Evolutionary conservation across 129 eudicot genomes (phyloP).

Genomic region (Solidago caesia): DNA sequence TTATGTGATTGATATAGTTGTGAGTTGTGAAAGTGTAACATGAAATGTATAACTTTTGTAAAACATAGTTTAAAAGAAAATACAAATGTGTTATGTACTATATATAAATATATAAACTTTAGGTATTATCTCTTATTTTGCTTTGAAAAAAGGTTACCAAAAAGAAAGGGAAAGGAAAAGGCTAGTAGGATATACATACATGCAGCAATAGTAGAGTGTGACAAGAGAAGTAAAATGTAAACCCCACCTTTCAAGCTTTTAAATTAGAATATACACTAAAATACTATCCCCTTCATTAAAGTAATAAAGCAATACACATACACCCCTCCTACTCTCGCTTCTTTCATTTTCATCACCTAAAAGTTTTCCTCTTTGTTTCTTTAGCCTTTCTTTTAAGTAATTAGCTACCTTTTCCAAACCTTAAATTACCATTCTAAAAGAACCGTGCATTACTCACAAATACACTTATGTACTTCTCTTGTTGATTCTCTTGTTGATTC

Average conservation of each 20-base stretch:
- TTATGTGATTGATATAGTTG: background rate
- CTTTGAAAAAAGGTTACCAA: conserved; percentile 28
- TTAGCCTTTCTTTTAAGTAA: conserved; percentile 5
- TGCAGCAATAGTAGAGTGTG: background rate
- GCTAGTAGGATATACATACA: background rate
- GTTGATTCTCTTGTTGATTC: background rate
- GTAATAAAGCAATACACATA: conserved; percentile 28
- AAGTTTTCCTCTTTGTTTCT: conserved; percentile 24
- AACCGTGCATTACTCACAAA: background rate
- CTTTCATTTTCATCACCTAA: conserved; percentile 27
- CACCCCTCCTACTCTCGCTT: conserved; percentile 33
- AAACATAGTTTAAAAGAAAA: background rate
- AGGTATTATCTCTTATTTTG: conserved; percentile 20
- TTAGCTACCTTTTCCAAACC: background rate
- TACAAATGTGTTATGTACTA: too few relatives aligned
- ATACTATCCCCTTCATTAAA: conserved; percentile 36
- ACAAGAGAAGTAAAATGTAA: conserved; percentile 21
- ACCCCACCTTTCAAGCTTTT: conserved; percentile 25
- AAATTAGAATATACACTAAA: conserved; percentile 39
- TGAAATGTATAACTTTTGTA: background rate
- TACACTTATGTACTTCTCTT: conserved; percentile 11
- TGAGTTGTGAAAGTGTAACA: background rate
- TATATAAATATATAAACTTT: background rate
- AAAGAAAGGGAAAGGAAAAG: conserved; percentile 28
- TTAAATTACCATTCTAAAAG: background rate